phyloP scores from a whole-genome alignment of 768 basidiomycete genomes.

The Tricholoma furcatifolium region DNA sequence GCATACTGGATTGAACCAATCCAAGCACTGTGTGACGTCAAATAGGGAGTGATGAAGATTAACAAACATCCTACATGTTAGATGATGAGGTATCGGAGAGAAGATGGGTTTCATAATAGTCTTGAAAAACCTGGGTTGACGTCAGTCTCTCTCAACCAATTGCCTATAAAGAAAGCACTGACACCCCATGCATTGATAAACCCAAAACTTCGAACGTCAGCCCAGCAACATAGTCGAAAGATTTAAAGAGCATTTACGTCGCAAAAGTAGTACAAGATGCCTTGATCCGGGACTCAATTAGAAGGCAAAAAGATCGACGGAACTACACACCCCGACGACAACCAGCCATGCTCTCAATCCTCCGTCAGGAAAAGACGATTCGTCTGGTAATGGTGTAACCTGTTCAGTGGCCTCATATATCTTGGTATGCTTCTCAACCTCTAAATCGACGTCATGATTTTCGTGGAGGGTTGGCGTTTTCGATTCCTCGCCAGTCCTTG shows the following conservation, averaged over 20 bases:
- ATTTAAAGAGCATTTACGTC: conserved; percentile 30
- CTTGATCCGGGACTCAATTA: conserved; percentile 2
- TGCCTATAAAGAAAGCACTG: conserved; percentile 16
- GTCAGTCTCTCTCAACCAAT: background rate
- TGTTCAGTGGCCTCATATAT: background rate
- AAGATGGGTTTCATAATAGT: conserved; percentile 50
- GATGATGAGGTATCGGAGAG: conserved; percentile 45
- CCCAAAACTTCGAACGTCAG: conserved; percentile 39
- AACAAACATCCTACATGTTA: conserved; percentile 40
- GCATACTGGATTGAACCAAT: conserved; percentile 36
- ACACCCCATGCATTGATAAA: conserved; percentile 60
- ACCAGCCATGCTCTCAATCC: conserved; percentile 43
- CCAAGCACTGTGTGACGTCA: background rate
- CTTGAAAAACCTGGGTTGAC: conserved; percentile 52
- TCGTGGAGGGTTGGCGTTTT: background rate
- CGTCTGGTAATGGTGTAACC: background rate
- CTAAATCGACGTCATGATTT: background rate
- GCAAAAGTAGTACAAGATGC: conserved; percentile 32
- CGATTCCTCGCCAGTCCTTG: background rate
- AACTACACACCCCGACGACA: conserved; percentile 32
- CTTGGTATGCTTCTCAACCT: background rate
- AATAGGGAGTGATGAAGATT: background rate
- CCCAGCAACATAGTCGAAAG: background rate
- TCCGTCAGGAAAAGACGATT: conserved; percentile 35
- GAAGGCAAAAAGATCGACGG: background rate